phyloP scores from a whole-genome alignment of 2,329 filamentous ascomycete genomes.

The Grosmannia clavigera region DNA sequence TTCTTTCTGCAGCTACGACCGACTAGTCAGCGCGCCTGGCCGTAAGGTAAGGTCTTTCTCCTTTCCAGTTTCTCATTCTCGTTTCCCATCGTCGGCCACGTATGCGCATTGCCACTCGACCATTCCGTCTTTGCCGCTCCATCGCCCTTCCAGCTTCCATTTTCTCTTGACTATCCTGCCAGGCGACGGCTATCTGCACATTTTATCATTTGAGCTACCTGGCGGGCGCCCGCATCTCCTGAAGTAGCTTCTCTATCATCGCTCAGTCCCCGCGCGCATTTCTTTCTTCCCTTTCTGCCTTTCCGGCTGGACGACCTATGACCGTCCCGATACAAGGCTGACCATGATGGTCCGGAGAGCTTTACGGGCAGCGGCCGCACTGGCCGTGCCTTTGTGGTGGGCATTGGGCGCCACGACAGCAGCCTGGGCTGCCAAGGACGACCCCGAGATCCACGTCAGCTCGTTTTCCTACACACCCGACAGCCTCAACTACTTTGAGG shows the following conservation, averaged over 20 bases:
- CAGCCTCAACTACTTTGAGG: constrained; percentile 80
- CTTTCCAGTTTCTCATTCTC: neutral
- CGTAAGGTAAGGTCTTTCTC: neutral
- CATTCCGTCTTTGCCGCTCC: neutral
- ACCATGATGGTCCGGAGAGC: constrained; percentile 42
- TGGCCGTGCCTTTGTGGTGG: constrained; percentile 30
- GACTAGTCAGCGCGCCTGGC: neutral
- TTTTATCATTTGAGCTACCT: neutral
- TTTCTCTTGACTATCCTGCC: neutral
- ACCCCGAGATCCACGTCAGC: constrained; percentile 52
- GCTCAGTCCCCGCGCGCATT: too few relatives aligned
- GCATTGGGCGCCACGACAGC: neutral
- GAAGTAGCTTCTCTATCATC: neutral
- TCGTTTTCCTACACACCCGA: constrained; percentile 54
- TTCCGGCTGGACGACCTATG: neutral
- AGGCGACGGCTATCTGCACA: neutral
- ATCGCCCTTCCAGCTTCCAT: neutral
- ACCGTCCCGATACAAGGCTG: constrained; percentile 11
- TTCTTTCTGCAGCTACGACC: neutral
- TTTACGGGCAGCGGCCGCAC: constrained; percentile 34
- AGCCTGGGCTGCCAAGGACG: constrained; percentile 34
- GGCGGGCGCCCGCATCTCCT: neutral
- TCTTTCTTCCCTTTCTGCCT: neutral
- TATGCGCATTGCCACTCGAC: neutral
- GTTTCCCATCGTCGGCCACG: neutral